Base-by-base conservation (phyloP, 2,329 filamentous ascomycete genomes). In the Beauveria caledonica region DNA sequence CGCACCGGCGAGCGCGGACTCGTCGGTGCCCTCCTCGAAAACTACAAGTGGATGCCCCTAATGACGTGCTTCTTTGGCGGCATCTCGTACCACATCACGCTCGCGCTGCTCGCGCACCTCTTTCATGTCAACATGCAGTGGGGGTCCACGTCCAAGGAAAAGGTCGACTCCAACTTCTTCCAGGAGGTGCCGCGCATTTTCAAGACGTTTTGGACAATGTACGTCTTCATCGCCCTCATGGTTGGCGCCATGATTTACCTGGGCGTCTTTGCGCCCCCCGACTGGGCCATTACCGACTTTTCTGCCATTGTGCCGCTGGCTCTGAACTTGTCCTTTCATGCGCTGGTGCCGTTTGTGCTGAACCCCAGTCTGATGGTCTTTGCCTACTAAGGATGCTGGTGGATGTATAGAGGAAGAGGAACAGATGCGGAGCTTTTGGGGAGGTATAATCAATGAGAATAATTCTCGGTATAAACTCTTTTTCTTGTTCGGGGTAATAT, bases 11-110 rank as follows among this genome's bases (percentile, higher is more conserved):
- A 86, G 66, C 73, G 76, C 61, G 72, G 72, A 2, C 75, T 87
- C 29, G 68, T 85, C 49, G 65, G 68, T 17, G 66, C 77, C 2
- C 54, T 62, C 9, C 23, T 64, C 8, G 64, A 65, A 66, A 87
- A 86, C 68, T 72, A 86, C 67, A 85, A 83, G 66, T 87, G 84
- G 84, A 78, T 83, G 19, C 80, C 81, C 2, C 78, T 86, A 64
- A 73, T 80, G 64, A 73, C 71, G 46, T 70, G 76, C 60, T 78
- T 77, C 67, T 74, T 78, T 21, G 75, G 76, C 60, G 76, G 76
- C 42, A 69, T 78, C 60, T 75, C 75, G 5, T 69, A 74, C 49
- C 76, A 79, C 68, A 68, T 77, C 48, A 72, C 70, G 58, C 70
- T 71, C 51, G 74, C 76, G 0, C 69, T 78, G 9, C 68, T 78